Evolutionary conservation across 2,329 filamentous ascomycete species (phyloP), one percentile per base, ranked within the genome.

Genomic region (Colletotrichum orchidophilum): DNA sequence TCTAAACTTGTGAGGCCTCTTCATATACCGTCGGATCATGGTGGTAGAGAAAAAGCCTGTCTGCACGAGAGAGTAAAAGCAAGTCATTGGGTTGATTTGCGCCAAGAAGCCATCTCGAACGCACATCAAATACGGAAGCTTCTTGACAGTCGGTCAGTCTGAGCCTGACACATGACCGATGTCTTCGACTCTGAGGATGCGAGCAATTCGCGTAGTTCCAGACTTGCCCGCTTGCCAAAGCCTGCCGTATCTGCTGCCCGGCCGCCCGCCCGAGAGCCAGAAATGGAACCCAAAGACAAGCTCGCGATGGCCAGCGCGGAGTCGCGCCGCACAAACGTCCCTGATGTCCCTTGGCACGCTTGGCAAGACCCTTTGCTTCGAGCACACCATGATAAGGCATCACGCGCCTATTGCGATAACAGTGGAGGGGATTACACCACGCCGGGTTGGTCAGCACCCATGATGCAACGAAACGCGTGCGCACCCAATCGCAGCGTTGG

Each of bases 341-440:
- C 21, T 15, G 54, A 52, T 35, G 60, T 26, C 27, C 55, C 68
- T 71, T 71, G 68, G 68, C 68, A 11, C n/a, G 50, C 57, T 15
- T 46, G 8, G 35, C 26, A 33, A 27, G 18, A 39, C 50, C 21
- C 12, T 62, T 26, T 29, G 52, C 52, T 52, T 33, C 13, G 29
- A 57, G 35, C 27, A 55, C 27, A 57, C 42, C 49, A 67, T 31
- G 13, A 21, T 35, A 26, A 35, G 27, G 9, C 18, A 55, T 57
- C 63, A 57, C 57, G 63, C 68, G 68, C 50, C 46, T 21, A 31
- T 58, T 53, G 63, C 63, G 61, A 65, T 69, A 59, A 52, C 46
- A 39, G 49, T 26, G 46, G 62, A 61, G 49, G 35, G 31, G 21
- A 63, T 70, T 42, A 27, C 63, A 64, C 49, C 63, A 57, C 62